Conservation (phyloP, 768 basidiomycete genomes). For the Suillus weaverae region DNA sequence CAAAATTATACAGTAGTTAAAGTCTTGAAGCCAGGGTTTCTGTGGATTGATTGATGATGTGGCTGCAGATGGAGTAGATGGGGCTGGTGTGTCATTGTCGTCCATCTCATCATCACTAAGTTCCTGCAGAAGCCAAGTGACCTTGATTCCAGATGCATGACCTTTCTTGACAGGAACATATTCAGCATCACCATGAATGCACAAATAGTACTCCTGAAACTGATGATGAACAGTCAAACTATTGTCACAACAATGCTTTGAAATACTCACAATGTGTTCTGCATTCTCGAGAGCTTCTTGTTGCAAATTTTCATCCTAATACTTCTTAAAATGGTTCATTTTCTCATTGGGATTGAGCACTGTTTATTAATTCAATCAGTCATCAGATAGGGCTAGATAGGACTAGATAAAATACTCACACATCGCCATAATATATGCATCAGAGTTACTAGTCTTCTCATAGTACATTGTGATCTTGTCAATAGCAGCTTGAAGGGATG, state of each 20-base stretch:
- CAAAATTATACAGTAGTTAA: too few relatives aligned
- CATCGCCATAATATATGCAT: constrained; percentile 35
- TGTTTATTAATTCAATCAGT: too few relatives aligned
- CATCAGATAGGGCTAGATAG: too few relatives aligned
- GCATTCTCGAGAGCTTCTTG: constrained; percentile 11
- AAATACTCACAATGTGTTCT: constrained; percentile 19
- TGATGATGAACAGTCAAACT: constrained; percentile 2
- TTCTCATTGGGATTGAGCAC: constrained; percentile 29
- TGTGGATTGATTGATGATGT: too few relatives aligned
- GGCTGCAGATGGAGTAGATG: too few relatives aligned
- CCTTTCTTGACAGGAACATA: too few relatives aligned
- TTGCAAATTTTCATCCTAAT: constrained; percentile 24
- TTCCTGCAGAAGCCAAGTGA: too few relatives aligned
- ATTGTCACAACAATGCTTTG: background rate
- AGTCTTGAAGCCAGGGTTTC: too few relatives aligned
- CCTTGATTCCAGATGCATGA: too few relatives aligned
- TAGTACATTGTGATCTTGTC: constrained; percentile 38
- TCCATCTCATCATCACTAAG: too few relatives aligned
- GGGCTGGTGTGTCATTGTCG: too few relatives aligned
- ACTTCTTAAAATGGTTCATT: constrained; percentile 23
- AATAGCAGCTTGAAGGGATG: constrained; percentile 27
- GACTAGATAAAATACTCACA: too few relatives aligned
- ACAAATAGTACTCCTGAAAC: constrained; percentile 15
- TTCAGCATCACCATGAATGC: background rate
- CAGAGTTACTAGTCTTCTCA: constrained; percentile 30